Base-by-base conservation (phyloP, 2,329 filamentous ascomycete genomes). In the Botryosphaeria agaves region DNA sequence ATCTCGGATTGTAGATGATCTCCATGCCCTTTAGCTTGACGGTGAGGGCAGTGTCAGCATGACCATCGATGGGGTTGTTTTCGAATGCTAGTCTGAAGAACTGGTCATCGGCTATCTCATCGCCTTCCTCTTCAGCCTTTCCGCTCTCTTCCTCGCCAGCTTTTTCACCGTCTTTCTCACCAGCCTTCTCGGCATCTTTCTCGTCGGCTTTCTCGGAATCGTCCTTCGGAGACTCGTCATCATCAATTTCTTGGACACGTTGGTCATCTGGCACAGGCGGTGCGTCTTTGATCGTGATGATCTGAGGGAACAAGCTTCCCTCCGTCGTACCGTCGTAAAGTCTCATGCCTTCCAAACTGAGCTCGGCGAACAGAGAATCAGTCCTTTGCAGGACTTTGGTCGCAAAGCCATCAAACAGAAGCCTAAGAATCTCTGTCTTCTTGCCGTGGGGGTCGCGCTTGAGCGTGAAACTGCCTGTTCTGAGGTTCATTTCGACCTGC, bases 321-420 rank as follows among this genome's bases (percentile, higher is more conserved):
- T 82, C 72, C 0, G 89, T 98, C 0, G 87, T 95, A 32, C 89
- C 89, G 51, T 99, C 89, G 40, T 94, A 94, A 41, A 98, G 74
- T 34, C 89, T 76, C 50, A 99, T 69, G 1, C 87, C 89, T 32
- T 87, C 89, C 1, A 99, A 75, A 39, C 84, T 89, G 30, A 95
- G 57, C 47, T 94, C 83, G 5, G 82, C 72, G 18, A 95, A 66
- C 43, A 91, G 73, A 0, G 89, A 98, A 49, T 95, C 89, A 7
- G 84, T 84, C 8, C 91, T 69, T 47, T 94, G 81, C 30, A 94
- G 55, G 24, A 85, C 76, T 46, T 89, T 92, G 11, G 87, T 85
- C 41, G 77, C 81, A 60, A 98, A 94, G 5, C 83, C 75, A 44
- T 98, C 91, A 42, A 98, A 99, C 39, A 94, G 79, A 17, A 98